Conservation (phyloP, 352 stramenopile genomes). For the Halophytophthora polymorphica region DNA sequence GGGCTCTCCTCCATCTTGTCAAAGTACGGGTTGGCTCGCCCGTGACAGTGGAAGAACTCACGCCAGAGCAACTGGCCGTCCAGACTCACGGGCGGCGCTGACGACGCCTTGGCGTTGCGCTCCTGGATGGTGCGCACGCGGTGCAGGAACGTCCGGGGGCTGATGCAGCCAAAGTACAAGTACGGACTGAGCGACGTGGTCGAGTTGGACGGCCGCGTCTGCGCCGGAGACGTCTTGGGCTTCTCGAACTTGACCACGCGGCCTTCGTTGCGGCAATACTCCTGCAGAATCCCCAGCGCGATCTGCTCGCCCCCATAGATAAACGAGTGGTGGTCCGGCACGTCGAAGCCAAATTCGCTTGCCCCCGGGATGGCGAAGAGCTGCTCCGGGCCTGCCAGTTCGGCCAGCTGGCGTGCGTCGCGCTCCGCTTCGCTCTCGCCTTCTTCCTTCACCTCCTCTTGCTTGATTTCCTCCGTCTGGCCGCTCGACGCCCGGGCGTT, state of each 20-base stretch:
- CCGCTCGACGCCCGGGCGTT: conserved; percentile 16
- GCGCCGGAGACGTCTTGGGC: conserved; percentile 93
- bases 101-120: conserved; percentile 53
- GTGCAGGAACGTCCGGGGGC: conserved; percentile 89
- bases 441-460: conserved; percentile 15
- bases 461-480: conserved; percentile 19
- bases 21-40: conserved; percentile 83
- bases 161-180: conserved; percentile 93
- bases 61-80: conserved; percentile 95
- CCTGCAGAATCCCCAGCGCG: conserved; percentile 55
- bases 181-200: conserved; percentile 96
- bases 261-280: conserved; percentile 74
- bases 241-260: conserved; percentile 96
- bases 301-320: conserved; percentile 75
- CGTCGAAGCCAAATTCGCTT: conserved; percentile 60
- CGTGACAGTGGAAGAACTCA: conserved; percentile 93
- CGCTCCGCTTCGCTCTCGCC: conserved; percentile 14
- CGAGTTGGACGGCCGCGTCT: conserved; percentile 83
- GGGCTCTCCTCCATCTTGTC: conserved; percentile 94
- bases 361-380: conserved; percentile 67
- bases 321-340: conserved; percentile 54
- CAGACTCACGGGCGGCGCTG: conserved; percentile 90
- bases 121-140: conserved; percentile 77
- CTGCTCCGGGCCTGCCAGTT: conserved; percentile 54
- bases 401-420: conserved; percentile 25